Percentiles rank a stretch among this genome's conserved stretches.
Evolutionary conservation across 345 rosid genomes (phyloP).

Genomic region (Trapa incisa): DNA sequence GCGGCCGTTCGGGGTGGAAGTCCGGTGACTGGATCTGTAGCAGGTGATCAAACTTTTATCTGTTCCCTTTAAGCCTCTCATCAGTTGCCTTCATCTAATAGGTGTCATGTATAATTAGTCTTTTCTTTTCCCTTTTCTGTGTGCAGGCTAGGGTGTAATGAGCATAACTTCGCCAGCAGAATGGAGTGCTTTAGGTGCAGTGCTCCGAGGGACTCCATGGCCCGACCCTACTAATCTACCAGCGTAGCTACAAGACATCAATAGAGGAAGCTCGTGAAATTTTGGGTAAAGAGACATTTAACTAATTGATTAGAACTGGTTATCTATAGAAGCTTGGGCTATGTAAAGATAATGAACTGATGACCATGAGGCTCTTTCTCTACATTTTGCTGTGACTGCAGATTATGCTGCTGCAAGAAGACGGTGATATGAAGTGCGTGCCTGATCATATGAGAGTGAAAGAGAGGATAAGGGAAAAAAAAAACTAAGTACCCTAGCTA

Average conservation of each 20-base stretch:
- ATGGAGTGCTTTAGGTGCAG: constrained; percentile 83
- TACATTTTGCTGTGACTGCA: background rate
- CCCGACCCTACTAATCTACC: constrained; percentile 18
- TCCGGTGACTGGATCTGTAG: constrained; percentile 87
- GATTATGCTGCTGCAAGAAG: background rate
- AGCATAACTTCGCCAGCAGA: constrained; percentile 86
- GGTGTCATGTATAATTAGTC: no score
- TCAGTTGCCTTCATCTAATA: no score
- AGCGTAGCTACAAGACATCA: background rate
- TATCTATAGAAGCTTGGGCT: background rate
- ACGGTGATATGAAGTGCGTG: background rate
- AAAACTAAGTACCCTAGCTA: background rate
- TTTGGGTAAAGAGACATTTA: background rate
- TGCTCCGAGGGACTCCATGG: constrained; percentile 57
- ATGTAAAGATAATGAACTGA: no score
- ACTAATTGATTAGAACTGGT: background rate
- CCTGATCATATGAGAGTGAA: background rate
- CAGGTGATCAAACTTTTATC: constrained; percentile 22
- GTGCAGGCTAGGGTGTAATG: constrained; percentile 62
- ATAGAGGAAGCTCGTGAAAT: background rate
- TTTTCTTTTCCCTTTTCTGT: no score
- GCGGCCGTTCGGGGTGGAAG: constrained; percentile 59
- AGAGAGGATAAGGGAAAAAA: background rate
- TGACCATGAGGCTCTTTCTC: no score
- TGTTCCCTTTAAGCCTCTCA: no score